Evolutionary conservation across 495 filamentous ascomycete genomes (phyloP).

Genomic region (Pyrenula massariospora): DNA sequence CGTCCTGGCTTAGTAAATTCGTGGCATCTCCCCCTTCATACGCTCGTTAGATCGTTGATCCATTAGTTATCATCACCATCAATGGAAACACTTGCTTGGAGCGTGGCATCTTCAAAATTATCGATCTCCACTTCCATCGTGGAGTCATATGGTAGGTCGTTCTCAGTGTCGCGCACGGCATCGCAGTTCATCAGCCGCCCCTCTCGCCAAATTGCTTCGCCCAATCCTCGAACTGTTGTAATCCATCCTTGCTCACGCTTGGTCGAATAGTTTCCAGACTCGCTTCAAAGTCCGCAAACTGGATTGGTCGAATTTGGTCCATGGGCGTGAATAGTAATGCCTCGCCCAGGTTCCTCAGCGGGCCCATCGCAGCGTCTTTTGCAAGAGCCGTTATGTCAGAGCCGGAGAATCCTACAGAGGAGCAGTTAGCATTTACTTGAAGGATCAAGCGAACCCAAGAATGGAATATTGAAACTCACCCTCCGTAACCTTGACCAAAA

Average conservation of each 20-base stretch:
- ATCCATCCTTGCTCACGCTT: slow-evolving; percentile 74
- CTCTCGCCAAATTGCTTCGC: slow-evolving; percentile 85
- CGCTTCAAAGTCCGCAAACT: slow-evolving; percentile 69
- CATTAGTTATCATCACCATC: no score
- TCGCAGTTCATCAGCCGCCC: slow-evolving; percentile 56
- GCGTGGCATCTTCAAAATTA: no score
- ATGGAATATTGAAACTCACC: slow-evolving; percentile 46
- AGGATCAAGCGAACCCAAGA: no score
- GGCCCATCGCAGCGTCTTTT: slow-evolving; percentile 98
- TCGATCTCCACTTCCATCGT: no score
- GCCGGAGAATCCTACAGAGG: slow-evolving; percentile 71
- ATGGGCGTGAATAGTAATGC: slow-evolving; percentile 79
- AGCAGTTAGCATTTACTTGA: not conserved
- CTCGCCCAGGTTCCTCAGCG: slow-evolving; percentile 82
- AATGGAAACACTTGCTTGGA: no score
- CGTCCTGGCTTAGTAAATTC: no score
- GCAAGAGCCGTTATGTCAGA: slow-evolving; percentile 95
- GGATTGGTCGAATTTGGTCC: slow-evolving; percentile 87
- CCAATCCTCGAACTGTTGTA: slow-evolving; percentile 89
- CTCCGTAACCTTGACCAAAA: slow-evolving; percentile 73
- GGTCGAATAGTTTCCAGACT: slow-evolving; percentile 81
- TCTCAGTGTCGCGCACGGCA: no score
- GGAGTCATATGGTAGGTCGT: no score
- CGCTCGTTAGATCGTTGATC: no score
- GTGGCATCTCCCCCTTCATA: no score